A percentile compares a stretch with the other conserved stretches of the same genome.
Conservation (phyloP, 106 monocot species). For the Phalaenopsis aphrodite region DNA sequence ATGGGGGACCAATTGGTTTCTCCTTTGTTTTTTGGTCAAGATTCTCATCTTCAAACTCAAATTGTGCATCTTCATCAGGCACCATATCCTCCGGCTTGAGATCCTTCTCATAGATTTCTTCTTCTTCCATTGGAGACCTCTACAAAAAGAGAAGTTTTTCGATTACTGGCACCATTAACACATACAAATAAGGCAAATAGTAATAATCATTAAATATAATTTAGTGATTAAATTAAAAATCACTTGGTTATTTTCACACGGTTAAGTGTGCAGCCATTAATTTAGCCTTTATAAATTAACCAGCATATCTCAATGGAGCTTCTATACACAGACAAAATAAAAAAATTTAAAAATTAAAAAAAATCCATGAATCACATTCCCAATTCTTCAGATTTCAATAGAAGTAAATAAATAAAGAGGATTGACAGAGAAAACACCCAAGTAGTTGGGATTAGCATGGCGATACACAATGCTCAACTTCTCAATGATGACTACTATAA, state of each 20-base stretch:
- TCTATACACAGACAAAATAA: not conserved
- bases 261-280: not conserved
- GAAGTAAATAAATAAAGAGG: not conserved
- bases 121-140: constrained; percentile 76
- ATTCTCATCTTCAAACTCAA: constrained; percentile 86
- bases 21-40: constrained; percentile 71
- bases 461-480: not conserved
- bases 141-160: constrained; percentile 21
- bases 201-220: not conserved
- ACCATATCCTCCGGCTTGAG: constrained; percentile 81
- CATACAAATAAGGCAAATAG: not conserved
- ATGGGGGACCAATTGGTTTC: constrained; percentile 86
- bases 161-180: not conserved
- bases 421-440: not conserved
- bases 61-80: constrained; percentile 70
- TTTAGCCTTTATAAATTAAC: not conserved
- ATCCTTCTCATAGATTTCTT: constrained; percentile 50
- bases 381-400: not conserved
- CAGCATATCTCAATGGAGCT: not conserved
- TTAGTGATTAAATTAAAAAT: not conserved
- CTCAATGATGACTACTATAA: not conserved
- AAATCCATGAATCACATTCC: not conserved
- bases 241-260: not conserved
- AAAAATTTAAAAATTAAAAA: not conserved
- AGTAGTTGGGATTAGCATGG: not conserved